Conservation (phyloP, 1,284 basidiomycete species). For the Porogramme epimiltina region DNA sequence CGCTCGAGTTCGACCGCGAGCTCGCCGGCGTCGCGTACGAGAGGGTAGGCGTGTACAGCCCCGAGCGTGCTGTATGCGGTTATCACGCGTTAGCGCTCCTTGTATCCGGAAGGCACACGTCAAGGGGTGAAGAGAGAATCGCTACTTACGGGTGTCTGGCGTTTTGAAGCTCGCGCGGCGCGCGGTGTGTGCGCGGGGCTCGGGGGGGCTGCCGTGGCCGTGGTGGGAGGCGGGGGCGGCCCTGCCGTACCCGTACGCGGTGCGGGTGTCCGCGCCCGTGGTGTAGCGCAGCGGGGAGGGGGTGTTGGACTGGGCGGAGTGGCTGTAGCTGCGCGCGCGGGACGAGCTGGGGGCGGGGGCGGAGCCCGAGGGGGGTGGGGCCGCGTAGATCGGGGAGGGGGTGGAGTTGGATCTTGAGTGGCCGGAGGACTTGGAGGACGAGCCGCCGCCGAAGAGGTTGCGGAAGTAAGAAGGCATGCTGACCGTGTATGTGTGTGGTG, state of each 20-base stretch:
- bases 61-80: conserved; percentile 12
- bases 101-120: neutral
- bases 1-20: conserved; percentile 50
- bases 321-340: conserved; percentile 35
- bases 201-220: conserved; percentile 7
- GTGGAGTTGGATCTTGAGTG: conserved; percentile 33
- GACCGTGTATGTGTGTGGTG: neutral
- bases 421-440: conserved; percentile 22
- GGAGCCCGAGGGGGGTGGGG: conserved; percentile 24
- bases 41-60: conserved; percentile 28
- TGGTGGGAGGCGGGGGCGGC: conserved; percentile 22
- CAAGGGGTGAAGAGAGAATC: conserved; percentile 2
- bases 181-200: conserved; percentile 28
- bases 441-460: conserved; percentile 36
- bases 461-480: conserved; percentile 41
- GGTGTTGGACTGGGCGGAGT: conserved; percentile 29
- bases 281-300: conserved; percentile 40
- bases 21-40: conserved; percentile 35
- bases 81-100: conserved; percentile 6
- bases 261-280: conserved; percentile 32
- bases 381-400: conserved; percentile 25
- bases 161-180: conserved; percentile 30
- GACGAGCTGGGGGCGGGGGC: conserved; percentile 22
- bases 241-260: conserved; percentile 31
- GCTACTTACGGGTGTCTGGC: conserved; percentile 28